These are phyloP conservation scores for Solanum peruvianum DNA, from an alignment of 257 asterid species.

Conservation along the genomic window DNA sequence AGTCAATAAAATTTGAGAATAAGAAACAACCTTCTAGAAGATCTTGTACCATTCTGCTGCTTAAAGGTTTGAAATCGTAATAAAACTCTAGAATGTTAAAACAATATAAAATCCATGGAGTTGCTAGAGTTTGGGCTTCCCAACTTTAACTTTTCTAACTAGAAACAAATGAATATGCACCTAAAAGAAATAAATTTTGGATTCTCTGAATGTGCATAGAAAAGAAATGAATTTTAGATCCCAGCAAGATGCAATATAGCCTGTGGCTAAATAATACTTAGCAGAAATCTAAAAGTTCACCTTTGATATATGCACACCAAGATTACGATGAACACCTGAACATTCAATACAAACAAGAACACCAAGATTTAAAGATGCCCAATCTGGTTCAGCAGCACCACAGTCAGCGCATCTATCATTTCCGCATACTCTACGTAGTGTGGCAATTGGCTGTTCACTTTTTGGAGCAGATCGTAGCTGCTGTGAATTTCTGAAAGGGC, in stretches of 20 bases:
- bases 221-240: not conserved
- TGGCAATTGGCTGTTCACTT: constrained; percentile 83
- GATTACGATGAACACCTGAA: constrained; percentile 99
- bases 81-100: not conserved
- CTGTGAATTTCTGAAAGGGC: constrained; percentile 57
- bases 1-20: not conserved
- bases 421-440: constrained; percentile 71
- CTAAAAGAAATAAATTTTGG: not conserved
- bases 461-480: constrained; percentile 50
- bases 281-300: constrained; percentile 19
- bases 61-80: not conserved
- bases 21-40: not conserved
- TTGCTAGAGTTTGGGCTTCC: not conserved
- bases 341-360: constrained; percentile 98
- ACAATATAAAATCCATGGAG: not conserved
- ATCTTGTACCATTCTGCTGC: not conserved
- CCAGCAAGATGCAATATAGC: not conserved
- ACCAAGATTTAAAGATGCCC: constrained; percentile 97
- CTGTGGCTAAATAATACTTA: not conserved
- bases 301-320: constrained; percentile 99
- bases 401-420: constrained; percentile 95
- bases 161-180: not conserved
- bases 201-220: not conserved
- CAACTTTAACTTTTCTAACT: not conserved
- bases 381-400: constrained; percentile 94